Base-by-base conservation (phyloP, 768 basidiomycete genomes). In the Trametes meyenii region DNA sequence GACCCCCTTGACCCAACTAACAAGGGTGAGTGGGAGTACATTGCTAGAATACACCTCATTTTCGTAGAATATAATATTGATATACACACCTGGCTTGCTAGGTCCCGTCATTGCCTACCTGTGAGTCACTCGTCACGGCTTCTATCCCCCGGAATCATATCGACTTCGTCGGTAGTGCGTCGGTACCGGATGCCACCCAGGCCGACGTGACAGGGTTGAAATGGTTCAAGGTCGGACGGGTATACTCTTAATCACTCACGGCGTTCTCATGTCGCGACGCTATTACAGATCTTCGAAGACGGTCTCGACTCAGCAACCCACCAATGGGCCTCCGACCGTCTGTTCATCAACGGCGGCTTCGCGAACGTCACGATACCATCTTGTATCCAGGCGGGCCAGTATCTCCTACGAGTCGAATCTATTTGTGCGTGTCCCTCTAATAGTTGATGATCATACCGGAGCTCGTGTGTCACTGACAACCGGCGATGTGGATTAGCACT, bases 1-100 rank as follows among this genome's bases (percentile, higher is more conserved):
- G 79, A 81, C 58, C 78, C 80, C 3, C 77, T 85, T 33, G 83
- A 83, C 65, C 56, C 77, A 1, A 71, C 75, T 12, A 83, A 85
- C 71, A 79, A 85, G 50, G 84, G 81, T 83, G 71, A 54, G 79
- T 52, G 5, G 10, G 21, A 35, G 29, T 50, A 23, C 33, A 21
- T 10, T n/a, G n/a, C n/a, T n/a, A n/a, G n/a, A n/a, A n/a, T 60
- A 16, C 19, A 26, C 4, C 36, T 33, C 21, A 19, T 10, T 3
- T 16, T 49, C 8, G 29, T 33, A 33, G 3, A 3, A 3, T 33
- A 3, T 33, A 3, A 33, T 33, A 33, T 8, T 33, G 29, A 33
- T 33, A 8, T 33, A 33, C 29, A 8, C 29, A 11, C 40, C 14
- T 33, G 8, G 23, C 24, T 8, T 39, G 10, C 11, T 23, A 56